Evolutionary conservation across 371 early-diverging fungal species (phyloP).

Genomic region (Amoeboaphelidium protococcarum): DNA sequence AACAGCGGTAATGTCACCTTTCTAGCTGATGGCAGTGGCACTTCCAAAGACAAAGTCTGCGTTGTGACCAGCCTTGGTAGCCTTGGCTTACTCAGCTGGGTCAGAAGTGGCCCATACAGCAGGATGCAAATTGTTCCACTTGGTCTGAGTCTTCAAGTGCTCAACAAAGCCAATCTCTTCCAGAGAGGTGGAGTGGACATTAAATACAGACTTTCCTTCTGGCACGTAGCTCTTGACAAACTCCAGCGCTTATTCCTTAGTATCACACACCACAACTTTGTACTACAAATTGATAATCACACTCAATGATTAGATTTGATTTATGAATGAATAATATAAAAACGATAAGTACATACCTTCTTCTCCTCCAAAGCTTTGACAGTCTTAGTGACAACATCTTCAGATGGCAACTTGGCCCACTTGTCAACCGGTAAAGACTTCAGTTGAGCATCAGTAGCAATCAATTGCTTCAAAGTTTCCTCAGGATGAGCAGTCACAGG

Average conservation of each 20-base stretch:
- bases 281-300: too few relatives aligned
- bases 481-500: slow-evolving; percentile 8
- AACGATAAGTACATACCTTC: too few relatives aligned
- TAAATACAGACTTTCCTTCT: slow-evolving; percentile 10
- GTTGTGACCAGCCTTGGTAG: background rate
- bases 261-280: slow-evolving; percentile 8
- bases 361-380: slow-evolving; percentile 12
- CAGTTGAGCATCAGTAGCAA: slow-evolving; percentile 10
- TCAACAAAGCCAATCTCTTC: slow-evolving; percentile 17
- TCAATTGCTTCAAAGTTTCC: slow-evolving; percentile 11
- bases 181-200: slow-evolving; percentile 14
- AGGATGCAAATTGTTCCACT: slow-evolving; percentile 9
- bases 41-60: background rate
- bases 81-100: background rate
- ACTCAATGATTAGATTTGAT: too few relatives aligned
- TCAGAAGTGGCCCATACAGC: background rate
- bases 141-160: slow-evolving; percentile 12
- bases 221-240: slow-evolving; percentile 12
- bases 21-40: background rate
- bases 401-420: slow-evolving; percentile 8
- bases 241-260: slow-evolving; percentile 10
- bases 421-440: slow-evolving; percentile 2
- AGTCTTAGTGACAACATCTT: slow-evolving; percentile 9
- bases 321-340: too few relatives aligned
- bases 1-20: slow-evolving; percentile 2